phyloP scores from a whole-genome alignment of 1,284 basidiomycete genomes.

The Mycosarcoma mackinlayi region DNA sequence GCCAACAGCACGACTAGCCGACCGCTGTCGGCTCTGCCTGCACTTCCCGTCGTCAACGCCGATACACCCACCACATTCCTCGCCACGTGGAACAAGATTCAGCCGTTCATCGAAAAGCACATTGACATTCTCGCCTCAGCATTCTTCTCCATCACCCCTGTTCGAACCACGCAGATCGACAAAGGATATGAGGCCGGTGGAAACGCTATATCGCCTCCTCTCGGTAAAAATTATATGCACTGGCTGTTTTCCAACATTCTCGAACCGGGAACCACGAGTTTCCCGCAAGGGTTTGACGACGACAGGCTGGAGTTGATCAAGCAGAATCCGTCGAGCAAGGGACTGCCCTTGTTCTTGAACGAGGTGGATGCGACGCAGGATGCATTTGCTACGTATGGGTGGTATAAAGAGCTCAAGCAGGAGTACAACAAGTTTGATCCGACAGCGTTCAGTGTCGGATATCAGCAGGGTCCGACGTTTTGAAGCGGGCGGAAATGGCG shows the following conservation, averaged over 20 bases:
- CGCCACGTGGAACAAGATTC: slow-evolving; percentile 12
- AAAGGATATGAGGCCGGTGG: slow-evolving; percentile 27
- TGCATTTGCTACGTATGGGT: slow-evolving; percentile 34
- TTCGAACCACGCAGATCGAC: slow-evolving; percentile 29
- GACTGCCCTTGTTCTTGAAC: slow-evolving; percentile 53
- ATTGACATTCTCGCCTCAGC: slow-evolving; percentile 2
- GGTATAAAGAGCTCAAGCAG: slow-evolving; percentile 25
- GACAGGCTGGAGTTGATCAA: slow-evolving; percentile 10
- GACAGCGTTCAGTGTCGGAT: slow-evolving; percentile 14
- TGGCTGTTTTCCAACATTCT: slow-evolving; percentile 21
- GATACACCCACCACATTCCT: slow-evolving; percentile 3
- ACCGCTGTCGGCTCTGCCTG: neutral
- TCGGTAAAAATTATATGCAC: slow-evolving; percentile 19
- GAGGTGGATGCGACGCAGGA: slow-evolving; percentile 40
- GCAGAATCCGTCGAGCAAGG: slow-evolving; percentile 11
- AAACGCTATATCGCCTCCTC: slow-evolving; percentile 40
- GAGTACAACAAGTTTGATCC: slow-evolving; percentile 39
- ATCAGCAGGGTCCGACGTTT: slow-evolving; percentile 29
- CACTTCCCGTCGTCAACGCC: neutral
- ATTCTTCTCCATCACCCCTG: slow-evolving; percentile 36
- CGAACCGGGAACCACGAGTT: neutral
- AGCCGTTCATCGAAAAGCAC: slow-evolving; percentile 12
- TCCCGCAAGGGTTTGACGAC: slow-evolving; percentile 18
- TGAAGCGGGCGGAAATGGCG: neutral
- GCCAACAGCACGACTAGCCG: slow-evolving; percentile 3